Base-by-base conservation (phyloP, 192 early-diverging fungal genomes). In the Linnemannia zychae region DNA sequence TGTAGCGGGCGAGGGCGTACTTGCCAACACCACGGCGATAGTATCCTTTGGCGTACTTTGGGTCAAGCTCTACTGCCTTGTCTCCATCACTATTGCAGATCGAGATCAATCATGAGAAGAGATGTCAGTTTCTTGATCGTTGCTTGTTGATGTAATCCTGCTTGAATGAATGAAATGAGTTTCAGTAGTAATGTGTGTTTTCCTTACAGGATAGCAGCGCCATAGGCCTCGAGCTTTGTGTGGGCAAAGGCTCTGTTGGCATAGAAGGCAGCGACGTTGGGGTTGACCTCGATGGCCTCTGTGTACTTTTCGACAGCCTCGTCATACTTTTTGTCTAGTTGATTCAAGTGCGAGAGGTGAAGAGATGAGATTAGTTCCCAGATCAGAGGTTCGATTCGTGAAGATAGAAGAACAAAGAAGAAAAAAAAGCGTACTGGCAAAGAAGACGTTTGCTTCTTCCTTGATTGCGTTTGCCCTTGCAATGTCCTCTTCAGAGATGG, bases 261-360 rank as follows among this genome's bases (percentile, higher is more conserved):
- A 78, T 97, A 98, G 88, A 95, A 97, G 13, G 94, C 94, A 6
- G 97, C 91, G 0, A 96, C 93, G 36, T 93, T 92, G 22, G 97
- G 94, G 86, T 98, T 94, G 50, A 92, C 80, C 60, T 92, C 91
- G 67, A 99, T 98, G 4, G 98, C 98, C 78, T 92, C 89, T 11
- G 95, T 94, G 89, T 99, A 99, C 78, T 96, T 94, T 60, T 96
- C 95, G 34, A 97, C 93, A n/a, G 99, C 98, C 66, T 96, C 93
- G 11, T 94, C 89, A 82, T 94, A 99, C 67, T 96, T 92, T 49
- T 91, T 91, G 70, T 77, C 89, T 90, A 72, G 47, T 17, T 2
- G 72, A 44, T 28, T 13, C 7, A n/a, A 53, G 17, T 44, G 9
- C 22, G 6, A 36, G 40, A 28, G 34, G 11, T 33, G 12, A 7